Percentiles rank a stretch among this genome's conserved stretches.
Conservation (phyloP, 2,329 filamentous ascomycete species). For the Esteya vermicola region DNA sequence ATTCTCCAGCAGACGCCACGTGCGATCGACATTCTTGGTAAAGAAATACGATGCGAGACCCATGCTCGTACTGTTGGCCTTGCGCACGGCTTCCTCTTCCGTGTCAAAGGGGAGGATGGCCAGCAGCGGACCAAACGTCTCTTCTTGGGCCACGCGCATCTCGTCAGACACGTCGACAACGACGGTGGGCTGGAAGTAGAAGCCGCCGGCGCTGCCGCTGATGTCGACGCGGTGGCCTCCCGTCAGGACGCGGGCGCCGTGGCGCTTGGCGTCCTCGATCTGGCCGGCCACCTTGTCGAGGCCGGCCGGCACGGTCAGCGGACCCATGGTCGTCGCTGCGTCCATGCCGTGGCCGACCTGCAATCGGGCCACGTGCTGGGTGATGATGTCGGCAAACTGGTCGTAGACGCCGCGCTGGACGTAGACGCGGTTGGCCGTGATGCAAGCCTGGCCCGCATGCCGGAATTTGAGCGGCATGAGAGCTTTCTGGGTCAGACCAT, state of each 20-base stretch:
- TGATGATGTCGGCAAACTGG: constrained; percentile 20
- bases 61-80: not conserved
- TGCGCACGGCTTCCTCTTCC: constrained; percentile 16
- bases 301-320: constrained; percentile 9
- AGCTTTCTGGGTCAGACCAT: not conserved
- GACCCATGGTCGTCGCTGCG: constrained; percentile 9
- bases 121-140: constrained; percentile 12
- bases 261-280: constrained; percentile 9
- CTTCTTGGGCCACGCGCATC: constrained; percentile 10
- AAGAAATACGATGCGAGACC: constrained; percentile 14
- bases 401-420: constrained; percentile 48
- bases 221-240: constrained; percentile 43
- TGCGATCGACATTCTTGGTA: constrained; percentile 17
- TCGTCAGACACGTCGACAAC: constrained; percentile 33
- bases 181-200: constrained; percentile 60
- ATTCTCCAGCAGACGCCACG: constrained; percentile 27
- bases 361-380: constrained; percentile 5
- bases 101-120: constrained; percentile 13
- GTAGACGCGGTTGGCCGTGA: constrained; percentile 50
- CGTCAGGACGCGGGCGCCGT: constrained; percentile 10
- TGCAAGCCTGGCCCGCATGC: constrained; percentile 48
- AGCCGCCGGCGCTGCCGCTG: constrained; percentile 34
- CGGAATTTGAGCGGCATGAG: constrained; percentile 21
- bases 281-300: constrained; percentile 11
- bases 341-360: constrained; percentile 7